These are phyloP conservation scores for Penicillium sclerotiorum DNA, from an alignment of 2,329 filamentous ascomycete species.

Conservation along the genomic window DNA sequence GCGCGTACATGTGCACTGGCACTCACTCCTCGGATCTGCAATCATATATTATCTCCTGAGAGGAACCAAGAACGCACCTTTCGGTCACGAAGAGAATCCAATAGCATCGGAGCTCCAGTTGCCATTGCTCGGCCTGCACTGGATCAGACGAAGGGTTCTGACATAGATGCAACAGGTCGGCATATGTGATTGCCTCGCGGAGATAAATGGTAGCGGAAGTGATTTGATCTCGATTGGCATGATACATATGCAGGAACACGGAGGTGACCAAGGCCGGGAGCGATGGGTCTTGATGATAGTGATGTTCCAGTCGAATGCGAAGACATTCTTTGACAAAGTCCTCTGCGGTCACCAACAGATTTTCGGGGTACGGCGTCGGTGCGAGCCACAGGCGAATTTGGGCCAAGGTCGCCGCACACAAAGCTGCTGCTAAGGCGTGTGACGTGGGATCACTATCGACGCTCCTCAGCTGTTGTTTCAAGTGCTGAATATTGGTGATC, in stretches of 20 bases:
- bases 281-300: not conserved
- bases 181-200: constrained; percentile 9
- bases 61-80: not conserved
- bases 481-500: not conserved
- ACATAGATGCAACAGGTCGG: not conserved
- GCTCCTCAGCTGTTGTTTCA: not conserved
- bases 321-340: constrained; percentile 1
- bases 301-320: not conserved
- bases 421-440: not conserved
- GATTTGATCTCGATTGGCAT: constrained; percentile 19
- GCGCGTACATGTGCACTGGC: no score
- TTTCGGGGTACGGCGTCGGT: not conserved
- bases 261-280: constrained; percentile 11
- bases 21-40: no score
- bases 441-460: not conserved
- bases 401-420: not conserved
- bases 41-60: not conserved
- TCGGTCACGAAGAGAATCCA: not conserved
- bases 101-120: not conserved
- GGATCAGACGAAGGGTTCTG: not conserved
- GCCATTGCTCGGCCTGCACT: not conserved
- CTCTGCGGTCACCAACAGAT: not conserved
- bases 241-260: constrained; percentile 20
- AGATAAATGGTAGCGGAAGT: constrained; percentile 17
- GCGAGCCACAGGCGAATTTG: not conserved